A percentile compares a stretch with the other conserved stretches of the same genome.
Evolutionary conservation across 805 yeast genomes (phyloP).

Genomic region (Nakazawaea pomicola): DNA sequence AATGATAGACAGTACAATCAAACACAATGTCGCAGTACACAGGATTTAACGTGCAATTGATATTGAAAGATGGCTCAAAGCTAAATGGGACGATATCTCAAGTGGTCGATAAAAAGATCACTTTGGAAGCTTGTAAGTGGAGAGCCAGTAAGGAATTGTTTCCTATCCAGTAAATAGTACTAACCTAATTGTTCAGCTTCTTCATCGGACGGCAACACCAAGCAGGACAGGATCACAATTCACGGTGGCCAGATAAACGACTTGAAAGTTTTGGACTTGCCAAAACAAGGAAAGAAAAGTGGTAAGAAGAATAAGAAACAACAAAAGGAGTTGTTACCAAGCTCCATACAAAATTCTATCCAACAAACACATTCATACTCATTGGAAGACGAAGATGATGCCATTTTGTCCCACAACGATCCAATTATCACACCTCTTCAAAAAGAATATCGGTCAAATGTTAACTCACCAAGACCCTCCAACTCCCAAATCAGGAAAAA

Average conservation of each 20-base stretch:
- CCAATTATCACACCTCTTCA: constrained; percentile 14
- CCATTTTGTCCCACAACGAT: constrained; percentile 13
- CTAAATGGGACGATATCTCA: constrained; percentile 38
- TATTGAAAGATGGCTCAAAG: constrained; percentile 34
- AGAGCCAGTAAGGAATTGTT: too few species aligned
- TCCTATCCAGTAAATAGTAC: background rate
- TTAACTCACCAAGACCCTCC: constrained; percentile 9
- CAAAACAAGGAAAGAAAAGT: constrained; percentile 23
- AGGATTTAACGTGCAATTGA: constrained; percentile 41
- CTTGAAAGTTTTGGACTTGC: constrained; percentile 52
- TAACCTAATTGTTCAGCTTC: constrained; percentile 12
- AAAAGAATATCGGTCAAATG: constrained; percentile 9
- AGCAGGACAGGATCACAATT: constrained; percentile 15
- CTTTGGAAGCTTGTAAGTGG: constrained; percentile 33
- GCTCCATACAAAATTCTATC: background rate
- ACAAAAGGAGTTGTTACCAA: constrained; percentile 11
- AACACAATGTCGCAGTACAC: constrained; percentile 33
- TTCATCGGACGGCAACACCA: constrained; percentile 14
- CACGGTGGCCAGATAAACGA: constrained; percentile 42
- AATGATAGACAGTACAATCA: too few species aligned
- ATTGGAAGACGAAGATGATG: constrained; percentile 5
- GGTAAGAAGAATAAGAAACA: constrained; percentile 18
- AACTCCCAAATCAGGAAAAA: constrained; percentile 3
- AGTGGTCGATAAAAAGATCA: constrained; percentile 33
- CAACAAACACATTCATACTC: constrained; percentile 5